Conservation (phyloP, 1,139 yeast genomes). For the Pichiaceae sp. region DNA sequence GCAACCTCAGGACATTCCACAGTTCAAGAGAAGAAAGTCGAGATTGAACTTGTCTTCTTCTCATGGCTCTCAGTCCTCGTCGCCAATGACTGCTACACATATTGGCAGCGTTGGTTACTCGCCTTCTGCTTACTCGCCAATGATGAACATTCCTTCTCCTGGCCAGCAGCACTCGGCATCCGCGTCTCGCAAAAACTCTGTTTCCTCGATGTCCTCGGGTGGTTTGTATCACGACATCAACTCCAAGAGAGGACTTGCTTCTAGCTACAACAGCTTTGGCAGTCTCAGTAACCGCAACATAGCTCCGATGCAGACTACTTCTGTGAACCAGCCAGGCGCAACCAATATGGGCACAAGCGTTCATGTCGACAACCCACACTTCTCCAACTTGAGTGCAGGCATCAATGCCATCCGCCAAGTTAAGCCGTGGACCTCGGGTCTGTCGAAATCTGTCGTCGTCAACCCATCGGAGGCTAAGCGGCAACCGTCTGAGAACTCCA, state of each 20-base stretch:
- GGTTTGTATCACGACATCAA: slow-evolving; percentile 20
- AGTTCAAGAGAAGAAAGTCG: slow-evolving; percentile 22
- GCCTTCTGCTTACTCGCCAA: slow-evolving; percentile 8
- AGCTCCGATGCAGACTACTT: not conserved
- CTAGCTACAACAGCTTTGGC: slow-evolving; percentile 2
- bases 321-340: not conserved
- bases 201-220: slow-evolving; percentile 16
- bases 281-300: slow-evolving; percentile 2
- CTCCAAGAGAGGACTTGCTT: slow-evolving; percentile 18
- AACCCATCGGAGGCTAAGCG: not conserved
- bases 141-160: slow-evolving; percentile 7
- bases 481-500: not conserved
- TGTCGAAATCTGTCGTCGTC: slow-evolving; percentile 1
- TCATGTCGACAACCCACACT: slow-evolving; percentile 5
- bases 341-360: not conserved
- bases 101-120: slow-evolving; percentile 8
- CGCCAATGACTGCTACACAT: slow-evolving; percentile 7
- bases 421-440: slow-evolving; percentile 1
- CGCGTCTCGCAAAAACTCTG: slow-evolving; percentile 18
- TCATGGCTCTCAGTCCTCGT: slow-evolving; percentile 7
- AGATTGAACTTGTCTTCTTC: slow-evolving; percentile 12
- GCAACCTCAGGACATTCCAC: slow-evolving; percentile 24
- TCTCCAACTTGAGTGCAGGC: slow-evolving; percentile 16
- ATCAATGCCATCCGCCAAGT: slow-evolving; percentile 11
- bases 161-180: slow-evolving; percentile 12